Evolutionary conservation across 352 stramenopile species (phyloP).

Genomic region (Phytophthora multivora): DNA sequence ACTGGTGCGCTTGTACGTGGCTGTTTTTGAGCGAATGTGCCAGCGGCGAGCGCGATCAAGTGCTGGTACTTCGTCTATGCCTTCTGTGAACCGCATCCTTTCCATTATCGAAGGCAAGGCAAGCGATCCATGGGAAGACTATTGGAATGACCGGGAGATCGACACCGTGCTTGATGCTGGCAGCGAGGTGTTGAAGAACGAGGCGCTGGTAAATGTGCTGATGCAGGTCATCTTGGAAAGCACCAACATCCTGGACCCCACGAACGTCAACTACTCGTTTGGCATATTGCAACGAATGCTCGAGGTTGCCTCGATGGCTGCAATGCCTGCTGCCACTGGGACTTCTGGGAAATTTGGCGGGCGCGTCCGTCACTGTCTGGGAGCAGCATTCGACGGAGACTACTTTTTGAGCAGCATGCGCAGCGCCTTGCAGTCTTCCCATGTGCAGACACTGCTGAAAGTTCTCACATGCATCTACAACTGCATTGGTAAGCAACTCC

Average conservation of each 20-base stretch:
- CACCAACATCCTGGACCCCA: conserved; percentile 83
- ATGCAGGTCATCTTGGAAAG: conserved; percentile 82
- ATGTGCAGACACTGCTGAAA: conserved; percentile 88
- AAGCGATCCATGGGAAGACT: conserved; percentile 73
- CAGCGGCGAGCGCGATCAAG: conserved; percentile 59
- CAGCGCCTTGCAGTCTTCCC: conserved; percentile 69
- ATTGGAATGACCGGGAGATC: conserved; percentile 72
- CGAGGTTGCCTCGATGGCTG: conserved; percentile 54
- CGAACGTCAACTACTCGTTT: conserved; percentile 87
- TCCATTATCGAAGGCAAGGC: conserved; percentile 58
- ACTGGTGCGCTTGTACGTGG: conserved; percentile 67
- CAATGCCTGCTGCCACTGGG: conserved; percentile 32
- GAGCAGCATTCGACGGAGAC: conserved; percentile 62
- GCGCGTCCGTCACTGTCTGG: conserved; percentile 44
- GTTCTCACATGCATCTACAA: conserved; percentile 88
- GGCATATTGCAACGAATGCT: conserved; percentile 79
- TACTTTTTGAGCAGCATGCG: conserved; percentile 78
- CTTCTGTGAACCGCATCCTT: conserved; percentile 61
- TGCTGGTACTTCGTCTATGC: conserved; percentile 30
- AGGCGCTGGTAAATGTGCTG: conserved; percentile 70
- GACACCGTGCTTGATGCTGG: conserved; percentile 60
- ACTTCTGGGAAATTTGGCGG: conserved; percentile 25
- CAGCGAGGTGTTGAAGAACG: conserved; percentile 71
- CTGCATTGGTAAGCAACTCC: conserved; percentile 57
- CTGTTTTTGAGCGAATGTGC: conserved; percentile 79